Evolutionary conservation across 164 flowering plant genomes (phyloP).

Genomic region (Vitis amurensis): DNA sequence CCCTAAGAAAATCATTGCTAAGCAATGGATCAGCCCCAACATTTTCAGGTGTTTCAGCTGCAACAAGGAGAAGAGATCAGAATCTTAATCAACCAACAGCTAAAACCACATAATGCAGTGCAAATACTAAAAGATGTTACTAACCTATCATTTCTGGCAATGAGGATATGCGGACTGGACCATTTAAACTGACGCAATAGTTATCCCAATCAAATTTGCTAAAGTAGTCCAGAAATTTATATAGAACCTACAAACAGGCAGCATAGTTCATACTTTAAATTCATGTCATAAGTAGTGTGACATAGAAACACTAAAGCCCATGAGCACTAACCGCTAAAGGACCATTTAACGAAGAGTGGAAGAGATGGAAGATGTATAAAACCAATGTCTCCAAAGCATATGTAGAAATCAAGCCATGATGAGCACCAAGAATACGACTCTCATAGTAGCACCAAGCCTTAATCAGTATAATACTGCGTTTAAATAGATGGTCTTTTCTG

Average conservation of each 20-base stretch:
- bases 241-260: constrained; percentile 57
- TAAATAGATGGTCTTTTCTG: constrained; percentile 79
- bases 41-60: constrained; percentile 70
- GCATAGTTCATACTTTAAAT: constrained; percentile 1
- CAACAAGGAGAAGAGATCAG: constrained; percentile 16
- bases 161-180: constrained; percentile 66
- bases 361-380: constrained; percentile 73
- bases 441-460: constrained; percentile 98
- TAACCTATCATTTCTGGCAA: constrained; percentile 77
- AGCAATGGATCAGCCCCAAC: constrained; percentile 59
- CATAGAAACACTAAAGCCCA: neutral
- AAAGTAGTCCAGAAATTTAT: constrained; percentile 87
- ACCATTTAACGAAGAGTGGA: constrained; percentile 68
- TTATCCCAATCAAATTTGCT: constrained; percentile 94
- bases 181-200: constrained; percentile 75
- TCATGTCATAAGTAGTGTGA: neutral
- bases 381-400: constrained; percentile 92
- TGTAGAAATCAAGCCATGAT: constrained; percentile 90
- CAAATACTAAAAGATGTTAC: constrained; percentile 17
- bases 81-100: neutral
- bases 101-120: neutral
- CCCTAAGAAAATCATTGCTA: constrained; percentile 57
- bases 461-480: constrained; percentile 83
- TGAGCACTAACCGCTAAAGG: constrained; percentile 69
- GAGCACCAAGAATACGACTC: constrained; percentile 94